Evolutionary conservation across 106 monocot genomes (phyloP), one percentile per base, ranked within the genome.

Genomic region (Dendrobium catenatum): DNA sequence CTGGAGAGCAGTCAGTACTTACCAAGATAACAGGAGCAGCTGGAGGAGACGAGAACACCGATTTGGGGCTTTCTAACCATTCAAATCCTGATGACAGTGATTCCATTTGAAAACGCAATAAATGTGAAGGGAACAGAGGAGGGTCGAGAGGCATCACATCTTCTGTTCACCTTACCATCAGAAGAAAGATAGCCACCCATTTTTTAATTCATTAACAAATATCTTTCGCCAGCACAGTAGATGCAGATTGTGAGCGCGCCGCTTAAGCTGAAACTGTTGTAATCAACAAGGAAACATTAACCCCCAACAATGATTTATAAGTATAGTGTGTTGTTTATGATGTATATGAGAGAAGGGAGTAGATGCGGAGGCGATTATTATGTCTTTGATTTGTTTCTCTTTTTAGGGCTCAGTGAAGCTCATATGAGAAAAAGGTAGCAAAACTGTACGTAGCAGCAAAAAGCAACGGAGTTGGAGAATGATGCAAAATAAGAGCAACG

Each of bases 51-150:
- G 75, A 24, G 75, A 75, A 44, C 20, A 46, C 75, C 46, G 46
- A 73, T 73, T 42, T 73, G 41, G 33, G 33, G 42, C 75, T 46
- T 75, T 47, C 75, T 13, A 75, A 73, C 73, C 51, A 77, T 77
- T 77, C 77, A 77, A 77, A 54, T 77, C 27, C 77, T 77, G 77
- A 77, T 77, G 77, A 77, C 77, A 77, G 27, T 22, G 77, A 49
- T 77, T 51, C 77, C 77, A 77, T 77, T 77, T 48, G 77, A 77
- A 48, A 77, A 77, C 47, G 51, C 77, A 78, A 78, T 78, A 78
- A 78, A 78, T 78, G 55, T 78, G 78, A 55, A 56, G 78, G 77
- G 3, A 73, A 42, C 33, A 42, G 73, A 42, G 41, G 41, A 73
- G 73, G 22, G 9, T 75, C 37, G 22, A 44, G 75, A 75, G 42